phyloP scores from a whole-genome alignment of 2,329 filamentous ascomycete genomes.

The Stenocarpella maydis region DNA sequence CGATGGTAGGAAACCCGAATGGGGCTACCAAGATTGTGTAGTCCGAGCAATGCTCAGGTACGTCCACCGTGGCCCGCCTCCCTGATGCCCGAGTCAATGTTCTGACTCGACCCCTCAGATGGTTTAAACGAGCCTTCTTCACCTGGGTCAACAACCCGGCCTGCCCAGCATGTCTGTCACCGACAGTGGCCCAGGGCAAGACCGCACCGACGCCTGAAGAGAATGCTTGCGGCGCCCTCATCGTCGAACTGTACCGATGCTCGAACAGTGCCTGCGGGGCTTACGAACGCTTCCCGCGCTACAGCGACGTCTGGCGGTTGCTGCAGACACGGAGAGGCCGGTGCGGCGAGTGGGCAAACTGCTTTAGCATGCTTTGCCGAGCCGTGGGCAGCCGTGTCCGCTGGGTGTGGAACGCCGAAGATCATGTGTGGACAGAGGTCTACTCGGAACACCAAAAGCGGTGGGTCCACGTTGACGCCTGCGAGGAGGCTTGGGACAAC shows the following conservation, averaged over 20 bases:
- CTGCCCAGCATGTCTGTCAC: constrained; percentile 81
- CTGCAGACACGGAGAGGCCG: constrained; percentile 87
- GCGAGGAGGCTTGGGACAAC: constrained; percentile 95
- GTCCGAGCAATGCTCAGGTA: constrained; percentile 86
- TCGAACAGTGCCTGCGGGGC: constrained; percentile 77
- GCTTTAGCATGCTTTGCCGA: constrained; percentile 97
- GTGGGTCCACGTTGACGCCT: constrained; percentile 97
- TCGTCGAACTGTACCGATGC: constrained; percentile 92
- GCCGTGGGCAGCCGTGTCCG: constrained; percentile 89
- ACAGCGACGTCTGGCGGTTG: constrained; percentile 93
- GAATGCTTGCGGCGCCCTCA: constrained; percentile 82
- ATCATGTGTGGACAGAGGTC: constrained; percentile 97
- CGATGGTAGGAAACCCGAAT: constrained; percentile 80
- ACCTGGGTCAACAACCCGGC: constrained; percentile 95
- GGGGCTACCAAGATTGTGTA: constrained; percentile 98
- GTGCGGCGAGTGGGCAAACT: constrained; percentile 96
- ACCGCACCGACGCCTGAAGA: constrained; percentile 88
- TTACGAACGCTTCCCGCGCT: constrained; percentile 90
- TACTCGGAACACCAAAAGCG: constrained; percentile 93
- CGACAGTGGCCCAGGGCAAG: constrained; percentile 84
- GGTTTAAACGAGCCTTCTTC: constrained; percentile 97
- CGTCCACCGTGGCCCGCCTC: constrained; percentile 43
- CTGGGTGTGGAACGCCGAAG: constrained; percentile 98
- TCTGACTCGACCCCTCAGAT: constrained; percentile 58
- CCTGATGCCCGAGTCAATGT: constrained; percentile 32